Evolutionary conservation across 441 rosid genomes (phyloP), one percentile per base, ranked within the genome.

Genomic region (Geranium incanum): DNA sequence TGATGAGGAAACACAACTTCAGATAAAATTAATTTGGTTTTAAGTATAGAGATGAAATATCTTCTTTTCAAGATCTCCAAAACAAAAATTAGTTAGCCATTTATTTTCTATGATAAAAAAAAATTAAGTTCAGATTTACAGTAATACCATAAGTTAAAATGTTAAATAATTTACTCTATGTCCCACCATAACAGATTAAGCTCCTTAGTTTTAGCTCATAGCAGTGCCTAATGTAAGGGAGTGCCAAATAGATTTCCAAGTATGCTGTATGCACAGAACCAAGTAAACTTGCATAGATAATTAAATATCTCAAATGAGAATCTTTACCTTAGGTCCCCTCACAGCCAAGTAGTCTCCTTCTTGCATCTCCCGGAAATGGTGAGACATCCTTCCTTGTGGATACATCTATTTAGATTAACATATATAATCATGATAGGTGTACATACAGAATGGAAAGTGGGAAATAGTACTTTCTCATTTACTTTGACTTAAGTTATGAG

Each of bases 311-410:
- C 41, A 33, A 65, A 65, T 65, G 65, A 52, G 67, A 28, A 70
- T n/a, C 50, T 43, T 68, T 59, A 85, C 88, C 83, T 83, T 83
- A 16, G 88, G 88, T 72, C 88, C 86, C 79, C 81, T 85, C 71
- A 85, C 78, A 68, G 85, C 74, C 73, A 85, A 39, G 79, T 72
- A 76, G 69, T 81, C 86, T 55, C 88, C 88, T 75, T 67, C 88
- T 1, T 65, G 45, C 88, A 85, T 72, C 77, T 79, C 82, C 19
- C 83, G 83, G 72, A 85, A 78, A 59, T 83, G 83, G 72, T 85
- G 84, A 59, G 88, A 83, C 88, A 83, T 85, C 77, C 88, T 79
- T 78, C 86, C 88, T 74, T 81, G 86, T 4, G 83, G 84, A 74
- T 75, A 80, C 85, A 83, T 76, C 79, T 77, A 74, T 45, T 12